A percentile compares a stretch with the other conserved stretches of the same genome.
These are phyloP conservation scores for Pogostemon cablin DNA, from an alignment of 257 asterid genomes.

Conservation along the genomic window DNA sequence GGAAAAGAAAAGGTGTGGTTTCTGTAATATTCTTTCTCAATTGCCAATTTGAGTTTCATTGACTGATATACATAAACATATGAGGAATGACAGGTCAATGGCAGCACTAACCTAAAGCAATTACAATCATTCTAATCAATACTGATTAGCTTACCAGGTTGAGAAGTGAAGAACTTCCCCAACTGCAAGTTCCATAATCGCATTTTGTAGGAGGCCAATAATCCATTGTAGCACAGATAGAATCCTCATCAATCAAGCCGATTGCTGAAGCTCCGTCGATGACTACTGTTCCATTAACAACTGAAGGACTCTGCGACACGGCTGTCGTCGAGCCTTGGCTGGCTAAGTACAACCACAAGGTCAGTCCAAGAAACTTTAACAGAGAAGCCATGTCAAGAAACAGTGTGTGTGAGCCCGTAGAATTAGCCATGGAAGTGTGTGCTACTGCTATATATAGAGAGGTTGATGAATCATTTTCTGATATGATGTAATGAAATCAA, in stretches of 20 bases:
- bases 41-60: slow-evolving; percentile 16
- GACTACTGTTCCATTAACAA: slow-evolving; percentile 47
- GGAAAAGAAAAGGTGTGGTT: too few species aligned
- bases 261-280: slow-evolving; percentile 56
- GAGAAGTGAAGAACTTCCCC: slow-evolving; percentile 75
- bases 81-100: background rate
- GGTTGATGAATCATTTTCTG: slow-evolving; percentile 20
- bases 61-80: background rate
- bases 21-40: background rate
- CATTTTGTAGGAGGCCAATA: slow-evolving; percentile 72
- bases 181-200: slow-evolving; percentile 66
- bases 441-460: slow-evolving; percentile 13
- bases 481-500: background rate
- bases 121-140: too few species aligned
- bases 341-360: slow-evolving; percentile 57
- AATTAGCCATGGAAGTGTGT: slow-evolving; percentile 23
- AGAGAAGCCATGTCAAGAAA: slow-evolving; percentile 45
- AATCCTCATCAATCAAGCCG: slow-evolving; percentile 52
- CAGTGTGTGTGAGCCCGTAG: slow-evolving; percentile 32
- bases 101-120: too few species aligned
- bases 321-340: slow-evolving; percentile 38
- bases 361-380: slow-evolving; percentile 44
- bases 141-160: slow-evolving; percentile 49
- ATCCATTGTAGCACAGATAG: slow-evolving; percentile 63
- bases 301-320: slow-evolving; percentile 36